Conservation (phyloP, 78 protist genomes). For the Chrysochromulina parva region DNA sequence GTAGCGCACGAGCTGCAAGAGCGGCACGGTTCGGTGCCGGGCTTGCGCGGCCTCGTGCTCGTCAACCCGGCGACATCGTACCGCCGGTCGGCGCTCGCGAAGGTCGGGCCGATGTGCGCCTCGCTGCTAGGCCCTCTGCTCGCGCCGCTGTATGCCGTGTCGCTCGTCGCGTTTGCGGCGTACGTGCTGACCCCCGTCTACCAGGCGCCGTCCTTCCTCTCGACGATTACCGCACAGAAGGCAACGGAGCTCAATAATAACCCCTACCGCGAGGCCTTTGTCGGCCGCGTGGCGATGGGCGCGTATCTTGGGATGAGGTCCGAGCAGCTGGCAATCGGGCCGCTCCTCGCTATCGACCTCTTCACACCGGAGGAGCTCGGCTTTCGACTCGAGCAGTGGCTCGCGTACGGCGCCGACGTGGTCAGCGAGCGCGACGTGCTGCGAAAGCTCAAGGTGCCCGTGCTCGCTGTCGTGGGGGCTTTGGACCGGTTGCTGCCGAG, state of each 20-base stretch:
- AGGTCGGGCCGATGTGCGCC: not conserved
- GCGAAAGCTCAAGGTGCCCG: not conserved
- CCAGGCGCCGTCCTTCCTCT: not conserved
- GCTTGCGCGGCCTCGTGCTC: not conserved
- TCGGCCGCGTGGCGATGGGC: not conserved
- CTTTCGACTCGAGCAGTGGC: not conserved
- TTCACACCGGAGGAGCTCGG: not conserved
- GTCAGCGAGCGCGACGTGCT: not conserved
- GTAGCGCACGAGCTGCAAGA: not conserved
- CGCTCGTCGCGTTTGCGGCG: not conserved
- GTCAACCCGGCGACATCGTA: conserved; percentile 17
- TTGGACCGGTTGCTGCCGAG: not conserved
- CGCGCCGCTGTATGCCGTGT: not conserved
- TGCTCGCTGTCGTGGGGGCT: not conserved
- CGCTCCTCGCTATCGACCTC: too few relatives aligned
- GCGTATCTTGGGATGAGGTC: not conserved
- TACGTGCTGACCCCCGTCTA: not conserved
- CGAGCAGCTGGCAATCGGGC: not conserved
- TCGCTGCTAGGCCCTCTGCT: not conserved
- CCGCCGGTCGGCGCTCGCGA: not conserved
- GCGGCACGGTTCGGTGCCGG: not conserved
- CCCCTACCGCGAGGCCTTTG: not conserved
- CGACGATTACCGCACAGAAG: not conserved
- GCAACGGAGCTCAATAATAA: not conserved
- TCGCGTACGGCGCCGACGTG: not conserved